phyloP scores from a whole-genome alignment of 768 basidiomycete species.

The Trametes elegans region DNA sequence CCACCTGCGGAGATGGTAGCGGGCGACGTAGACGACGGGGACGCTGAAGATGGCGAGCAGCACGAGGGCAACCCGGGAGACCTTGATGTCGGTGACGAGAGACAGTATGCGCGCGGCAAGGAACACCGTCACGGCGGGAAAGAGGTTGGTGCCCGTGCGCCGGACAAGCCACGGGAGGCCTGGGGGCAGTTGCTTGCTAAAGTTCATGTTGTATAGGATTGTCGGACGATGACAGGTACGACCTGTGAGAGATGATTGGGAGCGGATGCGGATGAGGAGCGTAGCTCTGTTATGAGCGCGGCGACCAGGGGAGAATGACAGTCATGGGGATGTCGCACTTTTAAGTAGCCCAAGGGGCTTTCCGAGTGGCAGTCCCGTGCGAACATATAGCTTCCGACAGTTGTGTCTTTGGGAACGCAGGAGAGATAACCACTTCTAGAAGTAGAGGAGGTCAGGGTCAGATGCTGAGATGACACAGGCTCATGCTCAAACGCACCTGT shows the following conservation, averaged over 20 bases:
- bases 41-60: background rate
- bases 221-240: background rate
- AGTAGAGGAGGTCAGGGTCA: slow-evolving; percentile 18
- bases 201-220: background rate
- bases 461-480: slow-evolving; percentile 35
- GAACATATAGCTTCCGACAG: too few relatives aligned
- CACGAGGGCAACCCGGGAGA: background rate
- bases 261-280: too few relatives aligned
- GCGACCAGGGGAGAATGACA: too few relatives aligned
- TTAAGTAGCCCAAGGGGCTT: too few relatives aligned
- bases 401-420: too few relatives aligned
- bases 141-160: background rate
- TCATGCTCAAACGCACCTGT: background rate
- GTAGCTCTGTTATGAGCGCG: too few relatives aligned
- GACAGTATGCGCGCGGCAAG: background rate
- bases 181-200: background rate
- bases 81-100: background rate
- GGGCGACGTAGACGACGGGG: background rate
- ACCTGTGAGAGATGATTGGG: background rate
- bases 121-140: background rate
- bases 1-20: background rate
- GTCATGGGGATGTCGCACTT: too few relatives aligned
- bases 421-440: background rate
- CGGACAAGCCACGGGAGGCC: background rate
- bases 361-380: too few relatives aligned